phyloP scores from a whole-genome alignment of 2,329 filamentous ascomycete genomes.

The Aureobasidium uvarum region DNA sequence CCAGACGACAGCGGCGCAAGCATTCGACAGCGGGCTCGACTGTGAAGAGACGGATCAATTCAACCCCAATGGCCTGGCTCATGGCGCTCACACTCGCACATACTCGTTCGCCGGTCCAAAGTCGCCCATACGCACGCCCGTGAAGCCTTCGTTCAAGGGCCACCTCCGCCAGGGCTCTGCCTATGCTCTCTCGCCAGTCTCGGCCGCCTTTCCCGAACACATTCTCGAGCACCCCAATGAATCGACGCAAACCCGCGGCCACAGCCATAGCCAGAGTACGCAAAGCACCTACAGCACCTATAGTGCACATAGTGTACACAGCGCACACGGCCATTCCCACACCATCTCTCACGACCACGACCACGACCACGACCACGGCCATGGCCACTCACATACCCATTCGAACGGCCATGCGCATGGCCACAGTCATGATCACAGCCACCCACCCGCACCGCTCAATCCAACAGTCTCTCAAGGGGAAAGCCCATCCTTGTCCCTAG shows the following conservation, averaged over 20 bases:
- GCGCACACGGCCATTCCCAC: constrained; percentile 35
- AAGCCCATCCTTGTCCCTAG: constrained; percentile 39
- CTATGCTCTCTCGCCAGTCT: constrained; percentile 21
- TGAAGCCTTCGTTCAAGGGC: constrained; percentile 21
- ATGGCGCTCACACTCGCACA: constrained; percentile 36
- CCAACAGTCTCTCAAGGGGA: neutral
- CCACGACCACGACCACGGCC: constrained; percentile 39
- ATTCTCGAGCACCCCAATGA: constrained; percentile 13
- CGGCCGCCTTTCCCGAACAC: constrained; percentile 23
- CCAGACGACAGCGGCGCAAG: neutral
- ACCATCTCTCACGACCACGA: constrained; percentile 21
- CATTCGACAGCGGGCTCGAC: constrained; percentile 21
- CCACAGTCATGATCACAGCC: constrained; percentile 8
- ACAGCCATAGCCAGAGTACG: constrained; percentile 14
- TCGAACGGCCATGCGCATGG: neutral
- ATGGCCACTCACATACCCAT: constrained; percentile 34
- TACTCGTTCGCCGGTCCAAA: constrained; percentile 19
- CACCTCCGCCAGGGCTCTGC: constrained; percentile 21
- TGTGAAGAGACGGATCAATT: constrained; percentile 25
- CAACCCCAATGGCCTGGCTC: constrained; percentile 25
- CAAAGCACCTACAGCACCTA: neutral
- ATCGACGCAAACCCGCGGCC: constrained; percentile 34
- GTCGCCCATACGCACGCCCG: constrained; percentile 18
- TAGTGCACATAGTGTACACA: constrained; percentile 18
- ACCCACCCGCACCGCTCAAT: constrained; percentile 26